Base-by-base conservation (phyloP, 345 rosid species). In the Clausena lansium region DNA sequence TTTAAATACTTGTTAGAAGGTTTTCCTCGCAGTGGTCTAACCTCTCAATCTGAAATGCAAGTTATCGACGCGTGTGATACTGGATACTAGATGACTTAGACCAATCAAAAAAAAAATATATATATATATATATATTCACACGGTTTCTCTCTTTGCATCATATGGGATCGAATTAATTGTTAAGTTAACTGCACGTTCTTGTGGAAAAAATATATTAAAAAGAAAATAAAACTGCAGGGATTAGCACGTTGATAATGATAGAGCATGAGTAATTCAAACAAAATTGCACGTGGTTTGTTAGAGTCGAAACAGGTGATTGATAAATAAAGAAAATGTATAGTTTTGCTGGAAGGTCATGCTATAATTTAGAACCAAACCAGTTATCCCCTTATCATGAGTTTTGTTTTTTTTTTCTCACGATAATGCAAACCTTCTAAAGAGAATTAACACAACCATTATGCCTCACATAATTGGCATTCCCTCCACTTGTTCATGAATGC, bases 331-430 rank as follows among this genome's bases (percentile, higher is more conserved):
- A 38, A 67, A 8, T 2, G 13, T 4, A 4, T 3, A 6, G 61
- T 19, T 50, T 73, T 66, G 74, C 77, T 28, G 75, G 71, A 75
- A 70, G 77, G 58, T 32, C 41, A 3, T 45, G 4, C 1, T 7
- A 71, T 71, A 35, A 32, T 27, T 7, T 59, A 25, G 24, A 32
- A 35, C 4, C 5, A 67, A 55, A 25, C 50, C 75, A 75, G 78
- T 67, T 68, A 77, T 67, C 71, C 74, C 74, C 61, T 54, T 24
- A 79, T 81, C 77, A 63, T 55, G 73, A 77, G 27, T 79, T 66
- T 52, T 70, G 73, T 19, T 69, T 62, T 4, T 69, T 62, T 4
- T 4, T 1, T 36, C 27, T 62, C 41, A 71, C 22, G 20, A 61
- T 67, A 8, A 76, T 45, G 47, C n/a, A 39, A 55, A 2, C 9